phyloP scores from a whole-genome alignment of 148 eudicot genomes.

The Rhododendron ferrugineum region DNA sequence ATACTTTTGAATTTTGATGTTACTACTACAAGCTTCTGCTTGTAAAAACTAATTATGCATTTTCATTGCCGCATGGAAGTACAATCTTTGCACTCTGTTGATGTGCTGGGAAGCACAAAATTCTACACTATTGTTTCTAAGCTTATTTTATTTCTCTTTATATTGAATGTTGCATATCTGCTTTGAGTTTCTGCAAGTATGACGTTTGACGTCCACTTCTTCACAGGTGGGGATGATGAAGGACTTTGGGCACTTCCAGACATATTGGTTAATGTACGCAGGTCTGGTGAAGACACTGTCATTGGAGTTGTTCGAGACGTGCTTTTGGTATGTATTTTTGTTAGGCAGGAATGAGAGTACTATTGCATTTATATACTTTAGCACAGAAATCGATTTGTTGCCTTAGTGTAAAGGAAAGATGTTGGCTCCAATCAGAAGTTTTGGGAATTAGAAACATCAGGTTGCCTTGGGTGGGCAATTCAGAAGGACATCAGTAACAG shows the following conservation, averaged over 20 bases:
- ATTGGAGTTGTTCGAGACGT: slow-evolving; percentile 79
- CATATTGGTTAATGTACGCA: slow-evolving; percentile 75
- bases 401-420: not conserved
- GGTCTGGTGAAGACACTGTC: slow-evolving; percentile 56
- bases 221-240: slow-evolving; percentile 79
- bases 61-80: not conserved
- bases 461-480: not conserved
- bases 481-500: not conserved
- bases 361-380: not conserved
- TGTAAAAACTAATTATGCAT: not conserved
- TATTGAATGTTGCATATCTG: not conserved
- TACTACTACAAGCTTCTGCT: not conserved
- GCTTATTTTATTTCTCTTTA: not conserved
- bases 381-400: not conserved
- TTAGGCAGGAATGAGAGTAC: not conserved
- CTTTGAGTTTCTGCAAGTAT: not conserved
- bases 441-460: not conserved
- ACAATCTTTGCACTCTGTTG: not conserved
- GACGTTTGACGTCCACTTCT: not conserved
- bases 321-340: slow-evolving; percentile 55
- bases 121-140: not conserved
- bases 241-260: slow-evolving; percentile 80
- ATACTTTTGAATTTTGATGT: not conserved
- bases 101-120: not conserved
- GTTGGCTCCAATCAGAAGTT: not conserved